phyloP scores from a whole-genome alignment of 768 basidiomycete species.

The Lentinula raphanica region DNA sequence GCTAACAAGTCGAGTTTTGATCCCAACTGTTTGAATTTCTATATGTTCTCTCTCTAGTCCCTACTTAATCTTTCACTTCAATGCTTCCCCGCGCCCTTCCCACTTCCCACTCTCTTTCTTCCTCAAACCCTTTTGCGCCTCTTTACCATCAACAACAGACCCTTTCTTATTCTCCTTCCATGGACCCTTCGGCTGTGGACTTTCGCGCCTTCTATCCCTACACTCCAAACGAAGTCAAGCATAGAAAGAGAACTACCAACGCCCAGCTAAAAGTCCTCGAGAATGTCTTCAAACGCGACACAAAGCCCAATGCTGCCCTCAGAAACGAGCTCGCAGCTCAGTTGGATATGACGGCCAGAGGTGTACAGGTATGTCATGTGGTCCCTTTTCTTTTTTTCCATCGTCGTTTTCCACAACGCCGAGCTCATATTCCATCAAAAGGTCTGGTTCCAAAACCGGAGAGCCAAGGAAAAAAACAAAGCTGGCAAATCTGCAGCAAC shows the following conservation, averaged over 20 bases:
- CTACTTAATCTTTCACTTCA: conserved; percentile 11
- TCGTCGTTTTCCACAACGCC: conserved; percentile 1
- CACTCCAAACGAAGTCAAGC: conserved; percentile 90
- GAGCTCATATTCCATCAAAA: neutral
- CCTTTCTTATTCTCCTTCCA: conserved; percentile 40
- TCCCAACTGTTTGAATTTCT: conserved; percentile 11
- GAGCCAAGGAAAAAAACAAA: conserved; percentile 79
- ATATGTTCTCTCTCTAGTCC: conserved; percentile 10
- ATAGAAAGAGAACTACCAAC: conserved; percentile 84
- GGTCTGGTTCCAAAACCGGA: conserved; percentile 33
- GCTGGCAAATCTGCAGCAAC: conserved; percentile 33
- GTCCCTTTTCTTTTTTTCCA: neutral
- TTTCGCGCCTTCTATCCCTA: conserved; percentile 85
- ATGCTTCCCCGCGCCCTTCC: conserved; percentile 20
- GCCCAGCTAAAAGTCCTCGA: conserved; percentile 89
- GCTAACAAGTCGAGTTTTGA: neutral
- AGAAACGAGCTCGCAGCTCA: conserved; percentile 77
- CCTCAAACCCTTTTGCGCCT: conserved; percentile 19
- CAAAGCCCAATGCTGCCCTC: conserved; percentile 81
- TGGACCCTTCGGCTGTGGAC: conserved; percentile 69
- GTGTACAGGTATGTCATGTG: conserved; percentile 74
- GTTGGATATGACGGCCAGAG: conserved; percentile 88
- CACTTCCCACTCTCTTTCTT: conserved; percentile 29
- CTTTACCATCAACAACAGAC: conserved; percentile 42
- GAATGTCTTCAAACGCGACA: conserved; percentile 77